Base-by-base conservation (phyloP, 352 stramenopile genomes). In the Pythium aristosporum region DNA sequence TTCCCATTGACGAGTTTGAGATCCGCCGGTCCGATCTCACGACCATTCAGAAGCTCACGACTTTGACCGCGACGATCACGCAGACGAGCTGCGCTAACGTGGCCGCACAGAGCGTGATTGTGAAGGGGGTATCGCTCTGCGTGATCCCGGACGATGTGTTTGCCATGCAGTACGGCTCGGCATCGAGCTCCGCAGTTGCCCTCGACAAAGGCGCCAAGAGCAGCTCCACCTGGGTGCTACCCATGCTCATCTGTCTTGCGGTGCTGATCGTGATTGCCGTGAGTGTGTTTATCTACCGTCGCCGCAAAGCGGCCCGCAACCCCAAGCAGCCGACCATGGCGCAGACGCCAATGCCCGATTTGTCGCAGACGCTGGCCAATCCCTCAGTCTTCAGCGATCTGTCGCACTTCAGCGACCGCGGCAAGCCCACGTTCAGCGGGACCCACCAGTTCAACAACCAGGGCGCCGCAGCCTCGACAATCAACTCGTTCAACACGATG, bases 101-200 rank as follows among this genome's bases (percentile, higher is more conserved):
- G 5, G 72, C 68, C 2, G 83, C 83, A 0, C 77, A 88, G 42
- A 56, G 74, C 20, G 77, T 86, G 13, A 54, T 70, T 0, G 42
- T 85, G 10, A 68, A 63, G 11, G 69, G 72, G 0, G 65, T 63
- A 25, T 77, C 61, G 36, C 63, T 89, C 15, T 92, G 83, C 48
- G 81, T 92, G 30, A 77, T 92, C 49, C 74, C 81, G 16, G 75
- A 89, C 43, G 80, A 87, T 10, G 56, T 83, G 16, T 92, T 92
- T 53, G 59, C 66, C 3, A 56, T 55, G 5, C 75, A 75, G 4
- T 92, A 92, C 60, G 74, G 75, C 51, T 34, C 12, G 23, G 42
- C 30, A 5, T 63, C 47, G 0, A 55, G 50, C 9, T 41, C 61
- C 0, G 23, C 52, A 0, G 48, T 46, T 5, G 52, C 66, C 15